These are phyloP conservation scores for Ustilago vetiveriae DNA, from an alignment of 1,284 basidiomycete species.

Conservation along the genomic window DNA sequence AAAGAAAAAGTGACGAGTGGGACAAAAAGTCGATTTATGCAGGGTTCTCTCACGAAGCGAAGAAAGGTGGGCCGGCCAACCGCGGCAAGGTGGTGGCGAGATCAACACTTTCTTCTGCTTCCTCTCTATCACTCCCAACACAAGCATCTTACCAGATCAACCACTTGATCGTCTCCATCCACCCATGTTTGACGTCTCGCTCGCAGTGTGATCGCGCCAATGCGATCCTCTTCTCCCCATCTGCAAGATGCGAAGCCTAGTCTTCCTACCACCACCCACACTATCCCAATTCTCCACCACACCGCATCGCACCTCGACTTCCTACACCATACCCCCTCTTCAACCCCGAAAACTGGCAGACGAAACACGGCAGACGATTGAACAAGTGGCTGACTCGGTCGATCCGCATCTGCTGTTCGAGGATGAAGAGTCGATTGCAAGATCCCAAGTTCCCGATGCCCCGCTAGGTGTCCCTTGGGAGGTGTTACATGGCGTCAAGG, in stretches of 20 bases:
- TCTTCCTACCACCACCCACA: conserved; percentile 18
- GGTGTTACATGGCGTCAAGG: not conserved
- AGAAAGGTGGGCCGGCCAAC: too few relatives aligned
- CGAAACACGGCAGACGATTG: not conserved
- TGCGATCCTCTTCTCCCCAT: too few relatives aligned
- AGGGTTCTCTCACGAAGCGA: too few relatives aligned
- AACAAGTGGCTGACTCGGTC: conserved; percentile 15
- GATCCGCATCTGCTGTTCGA: conserved; percentile 1
- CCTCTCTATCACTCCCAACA: not conserved
- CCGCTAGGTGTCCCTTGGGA: conserved; percentile 8
- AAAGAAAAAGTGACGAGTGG: too few relatives aligned
- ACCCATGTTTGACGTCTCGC: too few relatives aligned
- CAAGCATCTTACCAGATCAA: too few relatives aligned
- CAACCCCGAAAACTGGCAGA: too few relatives aligned
- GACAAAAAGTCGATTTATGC: too few relatives aligned
- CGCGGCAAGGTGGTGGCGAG: not conserved
- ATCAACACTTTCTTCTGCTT: not conserved
- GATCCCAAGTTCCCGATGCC: conserved; percentile 9
- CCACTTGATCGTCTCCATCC: too few relatives aligned
- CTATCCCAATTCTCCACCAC: conserved; percentile 2
- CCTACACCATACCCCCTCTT: too few relatives aligned
- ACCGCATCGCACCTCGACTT: not conserved
- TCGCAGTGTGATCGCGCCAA: too few relatives aligned
- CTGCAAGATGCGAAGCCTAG: conserved; percentile 9
- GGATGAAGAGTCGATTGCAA: conserved; percentile 6